Base-by-base conservation (phyloP, 192 early-diverging fungal genomes). In the Allomyces macrogynus region DNA sequence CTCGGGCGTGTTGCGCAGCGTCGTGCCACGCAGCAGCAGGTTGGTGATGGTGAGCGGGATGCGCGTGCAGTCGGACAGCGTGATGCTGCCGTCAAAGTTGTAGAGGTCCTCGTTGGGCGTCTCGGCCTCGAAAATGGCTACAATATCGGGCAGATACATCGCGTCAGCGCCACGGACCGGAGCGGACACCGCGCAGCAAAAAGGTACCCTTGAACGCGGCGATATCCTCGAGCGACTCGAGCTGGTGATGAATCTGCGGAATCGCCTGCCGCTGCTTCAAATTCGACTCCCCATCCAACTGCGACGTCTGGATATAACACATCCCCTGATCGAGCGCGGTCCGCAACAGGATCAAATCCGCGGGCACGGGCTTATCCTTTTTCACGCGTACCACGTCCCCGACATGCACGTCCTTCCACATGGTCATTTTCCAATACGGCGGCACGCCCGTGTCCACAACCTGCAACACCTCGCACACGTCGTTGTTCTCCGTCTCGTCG, bases 211-310 rank as follows among this genome's bases (percentile, higher is more conserved):
- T 42, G 64, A 78, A 80, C 22, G 71, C 60, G 44, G 75, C 81
- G 22, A 85, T 54, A 24, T 74, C 68, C 65, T 80, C 75, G 22
- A 74, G 72, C 42, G 79, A 67, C 14, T 32, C 43, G 62, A 81
- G 69, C 32, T 65, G 65, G 42, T 77, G 76, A 18, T 81, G 80
- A 23, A 81, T 88, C 12, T 67, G 76, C 49, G 76, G 78, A 62
- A 88, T 71, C 14, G 85, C 84, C 67, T 89, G 86, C 65, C 82
- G 74, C 70, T 89, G 87, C 77, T 92, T 93, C 42, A 93, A 75
- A 77, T 89, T 91, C 18, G 89, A 89, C 67, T 93, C 91, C 40
- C 91, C 91, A 69, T 93, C 91, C 62, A 93, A 74, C 16, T 87
- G 83, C 0, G 89, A 83, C 0, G 91, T 93, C 70, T 93, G 89